Evolutionary conservation across 169 alveolate species (phyloP), one percentile per base, ranked within the genome.

Genomic region (Eimeria praecox): DNA sequence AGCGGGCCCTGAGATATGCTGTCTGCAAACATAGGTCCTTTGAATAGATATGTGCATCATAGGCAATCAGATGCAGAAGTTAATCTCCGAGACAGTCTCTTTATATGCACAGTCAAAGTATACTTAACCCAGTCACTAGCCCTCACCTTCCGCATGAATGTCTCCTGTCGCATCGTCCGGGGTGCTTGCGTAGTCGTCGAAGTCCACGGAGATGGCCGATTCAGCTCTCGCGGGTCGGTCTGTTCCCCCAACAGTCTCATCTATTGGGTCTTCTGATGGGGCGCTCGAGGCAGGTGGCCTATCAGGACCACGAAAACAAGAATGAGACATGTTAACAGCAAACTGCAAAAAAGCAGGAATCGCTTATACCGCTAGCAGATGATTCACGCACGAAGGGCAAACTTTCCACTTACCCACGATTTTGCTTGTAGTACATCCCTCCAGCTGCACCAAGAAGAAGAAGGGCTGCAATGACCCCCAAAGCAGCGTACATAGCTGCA

Each of bases 121-220:
- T 33, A 49, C 64, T 44, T 22, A 6, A 78, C 44, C 33, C 12
- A 75, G 86, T 0, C 33, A 38, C 14, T 46, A n/a, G 88, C 88
- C 88, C 88, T 87, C 54, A 87, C 94, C 94, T 64, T 64, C 94
- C 44, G 94, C 94, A 27, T 59, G 59, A 44, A 87, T 35, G 77
- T 54, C 92, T 3, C 82, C 94, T 40, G 94, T 62, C 49, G 46
- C 94, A 59, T 87, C 94, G 64, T 87, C 94, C n/a, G 94, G 94
- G 64, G 94, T 87, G 38, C 75, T 64, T 42, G 94, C 94, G 52
- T 87, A 87, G 64, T 87, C 94, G 33, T 87, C 94, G 82, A 87
- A 87, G 66, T 87, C 83, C 10, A 87, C 94, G 0, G 94, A 87
- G 49, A 87, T 87, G 49, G 94, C 94, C 27, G 94, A 87, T 35